Base-by-base conservation (phyloP, 352 stramenopile genomes). In the Phytophthora tentaculata region DNA sequence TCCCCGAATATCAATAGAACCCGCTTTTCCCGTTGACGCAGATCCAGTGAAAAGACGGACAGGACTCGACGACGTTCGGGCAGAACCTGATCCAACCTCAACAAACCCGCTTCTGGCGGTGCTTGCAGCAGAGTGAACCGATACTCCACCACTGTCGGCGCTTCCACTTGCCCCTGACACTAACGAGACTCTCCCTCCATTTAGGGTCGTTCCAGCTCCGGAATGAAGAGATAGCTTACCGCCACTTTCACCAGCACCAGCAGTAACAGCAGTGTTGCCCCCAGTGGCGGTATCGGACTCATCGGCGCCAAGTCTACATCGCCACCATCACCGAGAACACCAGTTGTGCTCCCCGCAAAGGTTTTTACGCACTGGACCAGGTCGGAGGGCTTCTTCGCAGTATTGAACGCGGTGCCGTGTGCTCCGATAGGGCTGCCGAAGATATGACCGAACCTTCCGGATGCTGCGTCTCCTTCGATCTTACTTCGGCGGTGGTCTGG, bases 1-100 rank as follows among this genome's bases (percentile, higher is more conserved):
- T 35, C 67, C 76, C 52, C 50, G 32, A 19, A 87, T 69, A 39
- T 64, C 48, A 37, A 84, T 67, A 24, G 50, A 71, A 10, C 76
- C 79, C 37, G 67, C 76, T 20, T 70, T 63, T 73, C 59, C 67
- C 56, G 7, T 70, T 17, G 56, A 41, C 44, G 67, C 50, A 43
- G 39, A 56, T 29, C 78, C 74, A 14, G 67, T 76, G 39, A 58
- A 71, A 35, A 86, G 47, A 39, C 64, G 56, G 51, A 73, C 32
- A 53, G 53, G 59, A 52, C 75, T 78, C 60, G 68, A 75, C 43
- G 58, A 67, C 58, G 56, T 59, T 48, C 16, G 44, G 28, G 67
- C 53, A 39, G 58, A 67, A 19, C 76, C 76, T 55, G 67, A 73
- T 22, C 29, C 47, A 69, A 87, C 69, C 16, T 50, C 22, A 56